Conservation (phyloP, 2,329 filamentous ascomycete genomes). For the Aspergillus alliaceus region DNA sequence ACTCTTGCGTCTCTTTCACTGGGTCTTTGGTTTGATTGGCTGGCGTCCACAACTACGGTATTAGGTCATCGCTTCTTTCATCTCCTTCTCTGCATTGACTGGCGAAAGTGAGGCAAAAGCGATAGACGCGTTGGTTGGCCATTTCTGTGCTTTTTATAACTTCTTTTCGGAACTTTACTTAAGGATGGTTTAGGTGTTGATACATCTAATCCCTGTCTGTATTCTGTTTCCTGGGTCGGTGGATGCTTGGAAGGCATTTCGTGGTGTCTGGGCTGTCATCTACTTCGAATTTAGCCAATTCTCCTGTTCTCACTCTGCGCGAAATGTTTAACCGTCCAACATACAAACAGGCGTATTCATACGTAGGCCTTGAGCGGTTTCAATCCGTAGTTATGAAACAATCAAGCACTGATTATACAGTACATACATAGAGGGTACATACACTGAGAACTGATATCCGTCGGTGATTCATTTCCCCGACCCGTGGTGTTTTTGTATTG, state of each 20-base stretch:
- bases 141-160: conserved; percentile 1
- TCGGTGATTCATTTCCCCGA: conserved; percentile 25
- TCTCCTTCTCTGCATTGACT: conserved; percentile 4
- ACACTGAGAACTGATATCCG: no score
- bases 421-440: no score
- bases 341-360: not conserved
- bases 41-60: conserved; percentile 6
- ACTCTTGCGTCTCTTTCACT: not conserved
- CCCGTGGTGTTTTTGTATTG: conserved; percentile 19
- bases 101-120: conserved; percentile 12
- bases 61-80: not conserved
- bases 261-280: not conserved
- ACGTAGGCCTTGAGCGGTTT: no score
- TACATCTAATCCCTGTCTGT: not conserved
- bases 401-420: not conserved
- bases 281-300: not conserved
- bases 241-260: not conserved
- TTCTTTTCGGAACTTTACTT: not conserved
- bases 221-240: not conserved
- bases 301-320: not conserved
- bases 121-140: conserved; percentile 9
- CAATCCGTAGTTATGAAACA: no score
- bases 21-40: not conserved
- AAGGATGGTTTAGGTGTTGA: not conserved
- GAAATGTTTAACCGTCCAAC: not conserved